A percentile compares a stretch with the other conserved stretches of the same genome.
Conservation (phyloP, 176 grass and related monocot species). For the maize (Zea mays) region DNA sequence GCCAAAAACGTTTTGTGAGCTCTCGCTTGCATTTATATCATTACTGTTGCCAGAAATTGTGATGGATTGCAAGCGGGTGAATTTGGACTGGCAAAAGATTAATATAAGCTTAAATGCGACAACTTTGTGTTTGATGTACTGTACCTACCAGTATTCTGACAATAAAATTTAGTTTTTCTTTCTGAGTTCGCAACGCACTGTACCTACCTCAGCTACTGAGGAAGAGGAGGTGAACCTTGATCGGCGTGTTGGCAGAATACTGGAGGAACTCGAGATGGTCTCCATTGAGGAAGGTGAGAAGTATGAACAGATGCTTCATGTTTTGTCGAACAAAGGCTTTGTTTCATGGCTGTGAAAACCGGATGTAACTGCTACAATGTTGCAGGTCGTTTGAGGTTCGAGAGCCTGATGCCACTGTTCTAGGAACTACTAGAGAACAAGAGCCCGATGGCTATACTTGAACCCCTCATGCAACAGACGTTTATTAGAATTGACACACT, state of each 20-base stretch:
- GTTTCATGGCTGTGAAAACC: slow-evolving; percentile 14
- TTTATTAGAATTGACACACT: slow-evolving; percentile 63
- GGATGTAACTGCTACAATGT: slow-evolving; percentile 27
- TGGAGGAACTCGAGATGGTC: slow-evolving; percentile 89
- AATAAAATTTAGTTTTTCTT: too few species aligned
- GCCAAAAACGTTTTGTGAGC: neutral
- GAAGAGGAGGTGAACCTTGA: slow-evolving; percentile 76
- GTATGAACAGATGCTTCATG: slow-evolving; percentile 48
- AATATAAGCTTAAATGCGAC: neutral
- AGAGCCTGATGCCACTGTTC: slow-evolving; percentile 75
- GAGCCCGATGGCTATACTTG: slow-evolving; percentile 71
- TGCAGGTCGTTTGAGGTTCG: slow-evolving; percentile 96
- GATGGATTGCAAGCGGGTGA: neutral
- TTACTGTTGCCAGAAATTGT: slow-evolving; percentile 4
- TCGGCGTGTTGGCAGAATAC: slow-evolving; percentile 65
- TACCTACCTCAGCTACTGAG: neutral
- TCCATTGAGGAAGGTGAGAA: slow-evolving; percentile 84
- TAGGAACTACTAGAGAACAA: slow-evolving; percentile 38
- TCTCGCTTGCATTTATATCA: neutral
- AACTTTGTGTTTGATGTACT: neutral
- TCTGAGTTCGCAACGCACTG: too few species aligned
- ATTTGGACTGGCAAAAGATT: neutral
- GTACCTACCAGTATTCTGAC: too few species aligned
- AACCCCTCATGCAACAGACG: slow-evolving; percentile 73
- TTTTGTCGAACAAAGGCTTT: neutral